Percentiles rank a stretch among this genome's conserved stretches.
These are phyloP conservation scores for Volvox africanus DNA, from an alignment of 139 green algal species.

Conservation along the genomic window DNA sequence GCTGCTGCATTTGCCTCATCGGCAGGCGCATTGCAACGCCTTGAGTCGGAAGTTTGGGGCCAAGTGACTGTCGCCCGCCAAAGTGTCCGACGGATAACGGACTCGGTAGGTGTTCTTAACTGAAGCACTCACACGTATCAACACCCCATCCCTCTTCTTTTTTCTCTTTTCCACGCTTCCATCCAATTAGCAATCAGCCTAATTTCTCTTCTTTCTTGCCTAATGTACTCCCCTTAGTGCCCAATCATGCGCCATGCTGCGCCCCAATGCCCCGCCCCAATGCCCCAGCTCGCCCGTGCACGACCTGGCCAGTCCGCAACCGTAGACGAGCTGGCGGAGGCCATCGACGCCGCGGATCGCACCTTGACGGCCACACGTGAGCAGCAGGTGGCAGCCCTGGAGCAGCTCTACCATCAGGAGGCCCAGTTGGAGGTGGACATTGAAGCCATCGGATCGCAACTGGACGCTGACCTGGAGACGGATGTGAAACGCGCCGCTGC, in stretches of 20 bases:
- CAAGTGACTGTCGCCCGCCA: neutral
- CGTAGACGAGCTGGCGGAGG: conserved; percentile 20
- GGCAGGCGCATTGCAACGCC: neutral
- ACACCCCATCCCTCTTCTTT: neutral
- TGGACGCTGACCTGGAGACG: conserved; percentile 37
- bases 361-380: neutral
- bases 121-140: neutral
- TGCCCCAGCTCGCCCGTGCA: conserved; percentile 4
- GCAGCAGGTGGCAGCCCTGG: conserved; percentile 34
- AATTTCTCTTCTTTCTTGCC: neutral
- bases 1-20: neutral
- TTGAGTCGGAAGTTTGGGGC: neutral
- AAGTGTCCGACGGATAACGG: neutral
- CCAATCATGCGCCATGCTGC: neutral
- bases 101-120: neutral
- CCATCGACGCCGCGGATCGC: conserved; percentile 38
- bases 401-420: conserved; percentile 45
- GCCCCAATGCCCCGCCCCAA: neutral
- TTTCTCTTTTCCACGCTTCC: neutral
- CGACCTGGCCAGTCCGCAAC: neutral
- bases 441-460: neutral
- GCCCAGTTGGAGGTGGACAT: conserved; percentile 37
- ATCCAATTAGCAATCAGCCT: neutral
- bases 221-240: neutral
- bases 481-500: neutral